These are phyloP conservation scores for Citrus sinensis DNA, from an alignment of 345 rosid genomes.

Conservation along the genomic window DVS_A1.0 CM039162.1:28758001-28758500, in stretches of 20 bases:
- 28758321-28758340: background rate
- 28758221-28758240: background rate
- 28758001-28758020: slow-evolving; percentile 79
- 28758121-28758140: slow-evolving; percentile 58
- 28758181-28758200: slow-evolving; percentile 73
- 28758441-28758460: slow-evolving; percentile 48
- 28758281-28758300: background rate
- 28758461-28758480: background rate
- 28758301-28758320: no score
- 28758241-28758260: background rate
- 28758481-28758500: background rate
- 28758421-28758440: slow-evolving; percentile 36
- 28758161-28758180: slow-evolving; percentile 68
- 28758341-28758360: background rate
- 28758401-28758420: slow-evolving; percentile 7
- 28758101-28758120: slow-evolving; percentile 74
- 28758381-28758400: background rate
- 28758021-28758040: slow-evolving; percentile 57
- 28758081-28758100: slow-evolving; percentile 63
- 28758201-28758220: slow-evolving; percentile 59
- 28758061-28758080: slow-evolving; percentile 51
- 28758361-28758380: no score
- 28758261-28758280: slow-evolving; percentile 7
- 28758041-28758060: slow-evolving; percentile 67
- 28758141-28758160: slow-evolving; percentile 55